A percentile compares a stretch with the other conserved stretches of the same genome.
These are phyloP conservation scores for Tuber magnatum DNA, from an alignment of 495 filamentous ascomycete genomes.

Conservation along the genomic window DNA sequence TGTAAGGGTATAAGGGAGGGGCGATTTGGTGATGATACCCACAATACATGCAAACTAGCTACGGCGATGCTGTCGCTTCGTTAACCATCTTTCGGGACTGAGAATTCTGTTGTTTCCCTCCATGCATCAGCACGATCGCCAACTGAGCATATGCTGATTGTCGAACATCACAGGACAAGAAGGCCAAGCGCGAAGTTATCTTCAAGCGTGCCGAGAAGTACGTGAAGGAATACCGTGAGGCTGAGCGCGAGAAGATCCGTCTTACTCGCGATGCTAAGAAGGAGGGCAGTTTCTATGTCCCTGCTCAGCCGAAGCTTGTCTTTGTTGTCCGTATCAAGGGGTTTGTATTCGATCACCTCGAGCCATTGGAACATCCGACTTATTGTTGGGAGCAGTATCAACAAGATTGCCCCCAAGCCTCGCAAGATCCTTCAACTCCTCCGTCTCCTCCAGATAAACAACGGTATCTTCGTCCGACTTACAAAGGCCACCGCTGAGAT, in stretches of 20 bases:
- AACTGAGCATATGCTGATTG: slow-evolving; percentile 39
- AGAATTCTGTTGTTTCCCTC: slow-evolving; percentile 44
- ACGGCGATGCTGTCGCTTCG: slow-evolving; percentile 87
- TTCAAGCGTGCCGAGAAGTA: slow-evolving; percentile 99
- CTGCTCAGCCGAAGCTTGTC: slow-evolving; percentile 90
- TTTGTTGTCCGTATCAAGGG: slow-evolving; percentile 99
- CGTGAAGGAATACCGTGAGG: slow-evolving; percentile 97
- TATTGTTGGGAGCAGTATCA: slow-evolving; percentile 63
- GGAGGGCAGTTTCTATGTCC: slow-evolving; percentile 86
- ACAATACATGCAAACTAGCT: slow-evolving; percentile 77
- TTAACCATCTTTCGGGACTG: slow-evolving; percentile 99
- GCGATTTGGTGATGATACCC: slow-evolving; percentile 63
- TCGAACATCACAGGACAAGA: slow-evolving; percentile 62
- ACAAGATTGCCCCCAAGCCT: slow-evolving; percentile 99
- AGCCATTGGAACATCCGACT: slow-evolving; percentile 4
- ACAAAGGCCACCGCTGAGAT: slow-evolving; percentile 98
- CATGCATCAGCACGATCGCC: slow-evolving; percentile 29
- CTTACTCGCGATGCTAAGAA: slow-evolving; percentile 80
- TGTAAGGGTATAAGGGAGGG: slow-evolving; percentile 44
- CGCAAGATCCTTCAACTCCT: slow-evolving; percentile 99
- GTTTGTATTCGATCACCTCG: slow-evolving; percentile 44
- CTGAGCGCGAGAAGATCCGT: slow-evolving; percentile 96
- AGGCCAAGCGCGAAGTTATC: slow-evolving; percentile 93
- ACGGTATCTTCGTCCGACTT: slow-evolving; percentile 92
- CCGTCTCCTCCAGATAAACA: slow-evolving; percentile 99